Evolutionary conservation across 345 rosid genomes (phyloP).

Genomic region (Hibiscus mutabilis): DNA sequence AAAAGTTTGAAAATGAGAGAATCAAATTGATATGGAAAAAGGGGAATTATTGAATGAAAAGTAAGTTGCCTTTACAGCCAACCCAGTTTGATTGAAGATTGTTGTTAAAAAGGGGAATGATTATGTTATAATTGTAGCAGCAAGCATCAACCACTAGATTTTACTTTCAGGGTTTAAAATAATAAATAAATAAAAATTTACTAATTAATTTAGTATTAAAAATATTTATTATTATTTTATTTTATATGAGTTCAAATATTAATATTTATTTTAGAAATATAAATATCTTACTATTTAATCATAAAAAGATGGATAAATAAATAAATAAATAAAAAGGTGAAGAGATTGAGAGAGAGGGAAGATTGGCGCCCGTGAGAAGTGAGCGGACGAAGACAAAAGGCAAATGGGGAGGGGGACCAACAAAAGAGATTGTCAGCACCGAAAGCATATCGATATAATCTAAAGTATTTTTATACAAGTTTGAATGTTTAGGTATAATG

Average conservation of each 20-base stretch:
- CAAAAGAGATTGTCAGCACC: background rate
- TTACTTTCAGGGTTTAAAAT: background rate
- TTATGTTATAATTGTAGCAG: background rate
- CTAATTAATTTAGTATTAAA: no score
- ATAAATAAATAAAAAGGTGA: background rate
- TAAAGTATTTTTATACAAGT: no score
- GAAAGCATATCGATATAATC: no score
- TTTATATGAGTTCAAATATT: no score
- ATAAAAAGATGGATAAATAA: no score
- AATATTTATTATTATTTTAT: no score
- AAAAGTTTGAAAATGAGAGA: background rate
- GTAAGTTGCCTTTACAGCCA: slow-evolving; percentile 8
- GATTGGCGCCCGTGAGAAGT: slow-evolving; percentile 3
- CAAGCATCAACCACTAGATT: background rate
- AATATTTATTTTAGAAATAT: no score
- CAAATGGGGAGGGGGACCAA: slow-evolving; percentile 21
- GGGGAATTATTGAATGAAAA: background rate
- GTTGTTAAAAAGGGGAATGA: background rate
- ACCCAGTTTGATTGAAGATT: slow-evolving; percentile 1
- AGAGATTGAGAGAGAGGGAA: background rate
- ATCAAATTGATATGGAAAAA: background rate
- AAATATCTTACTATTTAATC: no score
- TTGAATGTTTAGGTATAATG: no score
- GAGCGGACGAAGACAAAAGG: background rate
- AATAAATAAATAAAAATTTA: no score